Evolutionary conservation across 2,329 filamentous ascomycete species (phyloP), one percentile per base, ranked within the genome.

Genomic region (Neocucurbitaria cava): DNA sequence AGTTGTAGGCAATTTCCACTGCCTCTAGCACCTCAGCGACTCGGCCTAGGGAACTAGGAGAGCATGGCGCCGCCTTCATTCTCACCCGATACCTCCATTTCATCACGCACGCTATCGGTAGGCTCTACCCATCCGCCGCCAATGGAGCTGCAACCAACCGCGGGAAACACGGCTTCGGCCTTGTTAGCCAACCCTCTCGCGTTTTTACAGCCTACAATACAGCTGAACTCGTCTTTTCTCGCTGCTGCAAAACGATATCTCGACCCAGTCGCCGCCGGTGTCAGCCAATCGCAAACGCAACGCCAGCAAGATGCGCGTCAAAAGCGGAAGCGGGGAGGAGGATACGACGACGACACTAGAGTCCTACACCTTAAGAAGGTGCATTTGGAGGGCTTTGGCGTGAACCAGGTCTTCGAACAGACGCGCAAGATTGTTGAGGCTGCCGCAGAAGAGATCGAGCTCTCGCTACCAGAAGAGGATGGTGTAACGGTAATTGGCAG

Each of bases 371-470:
- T 96, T 67, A 88, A 90, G 66, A 92, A 90, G 75, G 81, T 99
- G 15, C 90, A 97, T 72, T 81, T 92, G 6, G 87, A 96, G 52
- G 95, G 94, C 0, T 96, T 98, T 65, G 90, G 90, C 66, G 88
- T 90, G 10, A 86, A 88, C 18, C 94, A 98, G 76, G 88, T 99
- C 39, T 99, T 94, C 90, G 91, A 97, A 76, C 95, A 99, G 78
- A 90, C 92, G 8, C 89, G 88, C 69, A 87, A 90, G 66, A 91
- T 98, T 18, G 87, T 98, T 52, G 83, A 89, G 58, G 85, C 87
- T 42, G 77, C 87, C 6, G 79, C 79, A 39, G 75, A 79, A 17
- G 82, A 88, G 67, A 79, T 85, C 3, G 81, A 85, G 65, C 76
- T 70, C 63, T 81, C 73, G 30, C 73, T 82, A 39, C 77, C 74